Evolutionary conservation across 176 grass and related monocot species (phyloP).

Genomic region (Olyra latifolia): DNA sequence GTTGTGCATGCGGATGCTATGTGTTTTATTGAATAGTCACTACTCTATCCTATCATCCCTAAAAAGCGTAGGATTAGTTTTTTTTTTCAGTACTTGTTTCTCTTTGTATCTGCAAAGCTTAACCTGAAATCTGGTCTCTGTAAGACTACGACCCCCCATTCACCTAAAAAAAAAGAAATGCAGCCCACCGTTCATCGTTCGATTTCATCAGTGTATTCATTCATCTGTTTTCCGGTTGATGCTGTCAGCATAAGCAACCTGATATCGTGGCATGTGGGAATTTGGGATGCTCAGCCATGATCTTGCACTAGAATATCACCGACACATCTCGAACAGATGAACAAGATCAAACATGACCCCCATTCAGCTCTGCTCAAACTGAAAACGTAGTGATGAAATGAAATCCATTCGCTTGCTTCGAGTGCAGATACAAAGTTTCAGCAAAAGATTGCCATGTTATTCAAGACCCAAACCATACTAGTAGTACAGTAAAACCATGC

Average conservation of each 20-base stretch:
- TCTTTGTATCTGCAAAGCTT: neutral
- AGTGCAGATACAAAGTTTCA: neutral
- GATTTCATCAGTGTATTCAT: too few species aligned
- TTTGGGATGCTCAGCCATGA: neutral
- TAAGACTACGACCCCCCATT: neutral
- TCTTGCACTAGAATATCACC: neutral
- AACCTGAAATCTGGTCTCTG: neutral
- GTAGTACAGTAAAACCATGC: neutral
- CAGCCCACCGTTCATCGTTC: too few species aligned
- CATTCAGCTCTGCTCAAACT: neutral
- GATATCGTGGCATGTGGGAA: too few species aligned
- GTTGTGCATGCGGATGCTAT: neutral
- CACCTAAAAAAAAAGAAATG: neutral
- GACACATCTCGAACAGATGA: neutral
- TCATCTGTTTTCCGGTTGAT: neutral
- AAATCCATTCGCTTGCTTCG: too few species aligned
- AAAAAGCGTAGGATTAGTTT: neutral
- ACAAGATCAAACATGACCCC: neutral
- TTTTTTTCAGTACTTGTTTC: neutral
- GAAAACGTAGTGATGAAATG: neutral
- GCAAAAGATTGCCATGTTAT: neutral
- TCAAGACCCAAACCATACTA: neutral
- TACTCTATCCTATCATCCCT: neutral
- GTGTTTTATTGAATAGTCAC: neutral
- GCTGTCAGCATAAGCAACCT: neutral